Percentiles rank a stretch among this genome's conserved stretches.
Evolutionary conservation across 371 early-diverging fungal species (phyloP).

Genomic region (Rhizopus arrhizus): DNA sequence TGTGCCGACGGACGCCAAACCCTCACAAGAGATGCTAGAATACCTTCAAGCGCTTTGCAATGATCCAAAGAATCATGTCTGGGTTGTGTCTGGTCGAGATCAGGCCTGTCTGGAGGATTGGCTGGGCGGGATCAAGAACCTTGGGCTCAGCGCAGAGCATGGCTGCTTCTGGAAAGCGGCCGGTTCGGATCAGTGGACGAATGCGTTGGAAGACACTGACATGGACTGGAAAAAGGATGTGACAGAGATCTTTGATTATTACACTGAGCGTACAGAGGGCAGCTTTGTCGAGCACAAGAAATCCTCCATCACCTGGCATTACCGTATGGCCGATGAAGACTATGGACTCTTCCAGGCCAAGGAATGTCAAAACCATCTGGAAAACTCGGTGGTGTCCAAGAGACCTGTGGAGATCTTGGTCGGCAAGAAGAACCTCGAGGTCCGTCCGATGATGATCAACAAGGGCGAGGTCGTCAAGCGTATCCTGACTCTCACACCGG

Average conservation of each 20-base stretch:
- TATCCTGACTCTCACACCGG: constrained; percentile 57
- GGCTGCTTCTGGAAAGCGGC: constrained; percentile 93
- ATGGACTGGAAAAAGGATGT: constrained; percentile 90
- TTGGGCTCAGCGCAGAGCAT: constrained; percentile 93
- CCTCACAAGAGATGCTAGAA: constrained; percentile 65
- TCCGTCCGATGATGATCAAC: constrained; percentile 78
- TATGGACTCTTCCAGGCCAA: constrained; percentile 85
- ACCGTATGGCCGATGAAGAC: constrained; percentile 85
- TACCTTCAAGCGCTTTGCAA: constrained; percentile 64
- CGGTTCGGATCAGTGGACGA: constrained; percentile 69
- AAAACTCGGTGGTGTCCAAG: constrained; percentile 81
- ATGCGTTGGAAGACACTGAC: constrained; percentile 82
- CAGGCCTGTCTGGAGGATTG: constrained; percentile 84
- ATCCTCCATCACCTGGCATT: constrained; percentile 89
- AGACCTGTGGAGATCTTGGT: constrained; percentile 90
- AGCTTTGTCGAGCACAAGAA: constrained; percentile 84
- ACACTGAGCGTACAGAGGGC: constrained; percentile 90
- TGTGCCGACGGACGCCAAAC: constrained; percentile 73
- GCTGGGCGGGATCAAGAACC: constrained; percentile 67
- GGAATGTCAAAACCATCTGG: constrained; percentile 89
- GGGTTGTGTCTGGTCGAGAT: constrained; percentile 92
- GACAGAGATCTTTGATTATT: constrained; percentile 85
- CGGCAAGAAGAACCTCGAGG: constrained; percentile 97
- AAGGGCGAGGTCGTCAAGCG: constrained; percentile 95
- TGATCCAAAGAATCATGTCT: constrained; percentile 83